Base-by-base conservation (phyloP, 2,329 filamentous ascomycete species). In the Aspergillus transmontanensis region DNA sequence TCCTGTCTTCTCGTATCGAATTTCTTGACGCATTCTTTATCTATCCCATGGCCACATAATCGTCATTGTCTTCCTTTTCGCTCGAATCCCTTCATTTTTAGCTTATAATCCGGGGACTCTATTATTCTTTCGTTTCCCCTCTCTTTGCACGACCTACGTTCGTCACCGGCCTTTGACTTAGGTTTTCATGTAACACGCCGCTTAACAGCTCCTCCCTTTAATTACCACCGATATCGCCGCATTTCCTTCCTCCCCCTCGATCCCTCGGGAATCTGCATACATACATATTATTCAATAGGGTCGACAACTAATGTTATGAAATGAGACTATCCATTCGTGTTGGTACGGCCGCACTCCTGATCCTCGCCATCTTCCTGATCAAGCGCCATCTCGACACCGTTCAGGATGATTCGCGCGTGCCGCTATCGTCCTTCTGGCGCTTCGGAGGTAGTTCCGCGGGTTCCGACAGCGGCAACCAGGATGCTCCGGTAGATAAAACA, bases 291-390 rank as follows among this genome's bases (percentile, higher is more conserved):
- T 39, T 39, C 10, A 55, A 4, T 16, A 1, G 30, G 14, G 36
- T 55, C 32, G n/a, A 39, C 34, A 55, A 43, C n/a, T 62, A 57
- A 63, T 64, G 66, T 66, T 67, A 69, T 69, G 65, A 67, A 39
- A 71, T 71, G 69, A 70, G 74, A 65, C 59, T 69, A 53, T 69
- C 70, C 45, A 60, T 64, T 69, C 68, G 73, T 69, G 66, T 73
- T 64, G 65, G 73, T 63, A 62, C 70, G 61, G 70, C 72, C 59
- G 71, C 68, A 65, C 70, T 76, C 56, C 69, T 76, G 58, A 67
- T 76, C 66, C 39, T 74, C 62, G 58, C 68, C 59, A 63, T 76
- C 45, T 36, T 75, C 64, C 63, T 76, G 28, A 61, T 76, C 60
- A 72, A 70, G 58, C 70, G 72, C 62, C 69, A 69, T 36, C 54